Base-by-base conservation (phyloP, 1,284 basidiomycete genomes). In the Cryptococcus sp. region DNA sequence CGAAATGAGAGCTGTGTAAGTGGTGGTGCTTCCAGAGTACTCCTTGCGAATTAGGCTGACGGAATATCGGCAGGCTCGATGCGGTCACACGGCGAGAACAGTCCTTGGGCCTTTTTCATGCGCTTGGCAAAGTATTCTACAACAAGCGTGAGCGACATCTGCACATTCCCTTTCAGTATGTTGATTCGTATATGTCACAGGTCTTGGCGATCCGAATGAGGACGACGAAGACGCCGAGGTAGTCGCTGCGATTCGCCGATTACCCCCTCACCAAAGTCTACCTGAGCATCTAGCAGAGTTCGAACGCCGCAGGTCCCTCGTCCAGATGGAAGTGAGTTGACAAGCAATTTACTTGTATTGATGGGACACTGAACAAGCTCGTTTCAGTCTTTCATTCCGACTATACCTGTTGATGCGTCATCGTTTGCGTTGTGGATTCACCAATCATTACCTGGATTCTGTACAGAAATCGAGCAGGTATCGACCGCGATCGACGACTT, bases 91-190 rank as follows among this genome's bases (percentile, higher is more conserved):
- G 87, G 53, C 82, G 92, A 50, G 95, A 98, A 68, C 88, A 92
- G 66, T 89, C 87, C 55, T 80, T 99, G 10, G 87, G 85, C 3
- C 80, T 99, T 41, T 99, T 98, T 70, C 96, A 98, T 78, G 80
- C 97, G 7, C 80, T 99, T 39, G 96, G 95, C 6, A 95, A 91
- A 78, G 84, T 98, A 2, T 77, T 99, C 50, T 99, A 95, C 76
- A 98, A 96, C 77, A 99, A 98, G 78, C 85, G 95, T 91, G 57
- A 58, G 85, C 78, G n/a, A 5, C 29, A 5, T 13, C 29, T 34
- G 8, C 8, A 34, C 8, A 13, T 34, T 34, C 8, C 29, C 13
- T 34, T 2, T 17, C 4, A 7, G 23, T 26, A 3, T n/a, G 41
- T 20, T 22, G 25, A 47, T 16, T n/a, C 16, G 15, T 34, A 4